Evolutionary conservation across 768 basidiomycete genomes (phyloP), one percentile per base, ranked within the genome.

Genomic region (Lepiota brunneoincarnata): DNA sequence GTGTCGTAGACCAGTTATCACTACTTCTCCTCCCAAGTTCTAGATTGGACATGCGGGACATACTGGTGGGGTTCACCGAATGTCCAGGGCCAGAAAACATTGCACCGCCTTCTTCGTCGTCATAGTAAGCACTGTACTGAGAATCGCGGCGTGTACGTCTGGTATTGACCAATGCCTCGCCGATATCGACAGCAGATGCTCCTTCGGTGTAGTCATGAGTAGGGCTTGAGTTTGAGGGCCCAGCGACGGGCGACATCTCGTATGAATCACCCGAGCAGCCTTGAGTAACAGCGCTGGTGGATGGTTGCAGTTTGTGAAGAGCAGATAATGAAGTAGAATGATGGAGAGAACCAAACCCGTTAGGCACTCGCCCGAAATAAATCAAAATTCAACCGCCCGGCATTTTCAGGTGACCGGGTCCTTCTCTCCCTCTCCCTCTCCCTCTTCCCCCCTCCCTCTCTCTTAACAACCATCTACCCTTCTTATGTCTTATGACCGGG

Each of bases 121-220:
- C 82, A 47, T 84, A 80, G 48, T 75, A 70, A 31, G 72, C 69
- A 63, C 81, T 83, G 61, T 81, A 78, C 47, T 84, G 83, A 4
- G 91, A 91, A 62, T 89, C 82, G 17, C 84, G 79, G 38, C 88
- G 77, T n/a, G 80, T 69, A 28, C 71, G 77, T 39, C 76, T 74
- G 48, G 62, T 74, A 58, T 75, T 79, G 34, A 71, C 70, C n/a
- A 87, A 60, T 15, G 80, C 91, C 58, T 75, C 68, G 54, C 80
- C 69, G 40, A 95, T 91, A 56, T 92, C 92, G 26, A 83, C 73
- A 6, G 83, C 75, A 10, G 89, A 86, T 31, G 92, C 92, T 37
- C 91, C 91, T 61, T 94, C 92, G 1, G 92, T 93, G 66, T 94
- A 94, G 72, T 94, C 92, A 52, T 79, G 62, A 17, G 60, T 40